phyloP scores from a whole-genome alignment of 2,329 filamentous ascomycete species.

The Aspergillus ochraceus region DNA sequence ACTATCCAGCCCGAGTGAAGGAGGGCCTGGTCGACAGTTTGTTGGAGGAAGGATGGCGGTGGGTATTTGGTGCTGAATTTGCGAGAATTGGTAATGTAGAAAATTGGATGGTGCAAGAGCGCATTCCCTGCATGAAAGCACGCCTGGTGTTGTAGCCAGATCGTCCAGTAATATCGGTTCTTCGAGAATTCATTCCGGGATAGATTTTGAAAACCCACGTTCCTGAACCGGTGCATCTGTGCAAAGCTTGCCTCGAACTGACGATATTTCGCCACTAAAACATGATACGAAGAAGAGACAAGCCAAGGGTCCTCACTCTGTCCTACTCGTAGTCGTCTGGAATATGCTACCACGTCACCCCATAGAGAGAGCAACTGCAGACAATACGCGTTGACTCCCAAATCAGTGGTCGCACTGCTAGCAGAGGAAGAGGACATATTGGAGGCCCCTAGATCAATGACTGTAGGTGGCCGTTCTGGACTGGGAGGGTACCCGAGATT shows the following conservation, averaged over 20 bases:
- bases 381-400: constrained; percentile 5
- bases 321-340: not conserved
- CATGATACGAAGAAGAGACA: constrained; percentile 1
- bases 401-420: not conserved
- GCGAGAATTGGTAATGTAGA: constrained; percentile 2
- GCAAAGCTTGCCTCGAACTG: constrained; percentile 1
- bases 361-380: constrained; percentile 5
- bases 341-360: constrained; percentile 2
- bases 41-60: constrained; percentile 6
- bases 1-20: constrained; percentile 10
- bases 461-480: not conserved
- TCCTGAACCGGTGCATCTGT: constrained; percentile 6
- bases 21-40: constrained; percentile 8
- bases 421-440: not conserved
- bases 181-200: not conserved
- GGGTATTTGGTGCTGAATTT: not conserved
- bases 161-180: constrained; percentile 4
- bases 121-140: constrained; percentile 2
- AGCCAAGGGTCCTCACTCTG: constrained; percentile 8
- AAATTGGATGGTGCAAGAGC: constrained; percentile 7
- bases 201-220: constrained; percentile 1
- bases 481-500: constrained; percentile 4
- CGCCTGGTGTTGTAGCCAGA: constrained; percentile 6
- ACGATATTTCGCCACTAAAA: not conserved
- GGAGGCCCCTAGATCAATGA: not conserved